Conservation (phyloP, 2,329 filamentous ascomycete species). For the Sarocladium brachiariae region DNA sequence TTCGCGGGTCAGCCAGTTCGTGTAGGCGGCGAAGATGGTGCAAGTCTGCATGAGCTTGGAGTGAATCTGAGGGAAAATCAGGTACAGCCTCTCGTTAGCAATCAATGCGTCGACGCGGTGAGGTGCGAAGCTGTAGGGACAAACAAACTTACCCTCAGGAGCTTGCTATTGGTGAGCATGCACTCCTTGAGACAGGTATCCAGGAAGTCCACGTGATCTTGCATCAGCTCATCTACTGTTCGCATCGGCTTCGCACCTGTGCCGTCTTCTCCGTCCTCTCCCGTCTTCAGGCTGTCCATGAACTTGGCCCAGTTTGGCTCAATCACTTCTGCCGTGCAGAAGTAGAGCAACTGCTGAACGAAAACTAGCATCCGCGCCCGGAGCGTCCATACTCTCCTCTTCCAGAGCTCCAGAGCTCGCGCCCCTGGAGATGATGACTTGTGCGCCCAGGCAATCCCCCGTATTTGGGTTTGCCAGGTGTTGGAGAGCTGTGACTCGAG, state of each 20-base stretch:
- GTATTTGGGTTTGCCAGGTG: slow-evolving; percentile 86
- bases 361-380: slow-evolving; percentile 94
- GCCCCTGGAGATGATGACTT: slow-evolving; percentile 51
- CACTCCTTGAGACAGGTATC: slow-evolving; percentile 98
- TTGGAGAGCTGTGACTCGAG: slow-evolving; percentile 80
- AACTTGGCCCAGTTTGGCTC: slow-evolving; percentile 95
- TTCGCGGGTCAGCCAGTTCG: slow-evolving; percentile 76
- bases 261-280: slow-evolving; percentile 32
- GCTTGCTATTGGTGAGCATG: slow-evolving; percentile 95
- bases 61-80: slow-evolving; percentile 61
- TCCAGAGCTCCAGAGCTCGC: slow-evolving; percentile 78
- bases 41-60: slow-evolving; percentile 96
- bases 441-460: slow-evolving; percentile 74
- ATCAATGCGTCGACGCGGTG: background rate
- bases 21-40: slow-evolving; percentile 88
- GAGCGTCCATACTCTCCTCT: slow-evolving; percentile 84
- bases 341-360: slow-evolving; percentile 93
- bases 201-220: slow-evolving; percentile 96
- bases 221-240: slow-evolving; percentile 97
- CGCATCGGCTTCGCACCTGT: slow-evolving; percentile 34
- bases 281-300: slow-evolving; percentile 74
- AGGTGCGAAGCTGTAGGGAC: background rate
- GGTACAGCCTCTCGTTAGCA: background rate
- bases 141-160: slow-evolving; percentile 64
- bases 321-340: slow-evolving; percentile 93